A percentile compares a stretch with the other conserved stretches of the same genome.
Conservation (phyloP, 441 rosid species). For the Bocquillonia castaneifolia region DNA sequence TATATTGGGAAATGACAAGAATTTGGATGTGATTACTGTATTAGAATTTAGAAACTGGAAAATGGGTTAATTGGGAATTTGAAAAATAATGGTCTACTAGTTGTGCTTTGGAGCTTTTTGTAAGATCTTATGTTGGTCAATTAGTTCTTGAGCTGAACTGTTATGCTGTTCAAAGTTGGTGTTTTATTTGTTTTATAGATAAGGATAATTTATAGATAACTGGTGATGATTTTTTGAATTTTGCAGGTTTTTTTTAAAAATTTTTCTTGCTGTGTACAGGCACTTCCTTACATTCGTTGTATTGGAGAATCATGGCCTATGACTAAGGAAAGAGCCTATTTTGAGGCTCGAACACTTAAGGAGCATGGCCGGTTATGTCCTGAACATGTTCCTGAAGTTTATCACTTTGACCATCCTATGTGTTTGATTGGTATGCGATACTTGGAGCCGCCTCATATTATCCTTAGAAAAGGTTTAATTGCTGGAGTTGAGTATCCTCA, state of each 20-base stretch:
- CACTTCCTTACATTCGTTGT: conserved; percentile 73
- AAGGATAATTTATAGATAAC: neutral
- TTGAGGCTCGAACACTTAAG: conserved; percentile 56
- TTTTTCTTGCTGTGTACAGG: conserved; percentile 36
- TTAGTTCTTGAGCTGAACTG: neutral
- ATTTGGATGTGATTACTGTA: neutral
- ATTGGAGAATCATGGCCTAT: conserved; percentile 94
- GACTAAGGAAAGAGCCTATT: conserved; percentile 85
- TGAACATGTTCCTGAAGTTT: conserved; percentile 76
- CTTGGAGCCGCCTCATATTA: conserved; percentile 82
- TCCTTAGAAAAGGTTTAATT: conserved; percentile 76
- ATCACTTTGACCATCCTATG: conserved; percentile 82
- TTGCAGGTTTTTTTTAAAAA: neutral
- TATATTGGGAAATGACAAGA: no score
- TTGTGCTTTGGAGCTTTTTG: neutral
- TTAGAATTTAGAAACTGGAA: neutral
- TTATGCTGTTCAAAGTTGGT: neutral
- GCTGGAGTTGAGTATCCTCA: conserved; percentile 70
- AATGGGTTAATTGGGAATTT: neutral
- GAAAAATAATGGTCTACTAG: neutral
- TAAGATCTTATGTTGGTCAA: neutral
- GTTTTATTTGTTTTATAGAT: no score
- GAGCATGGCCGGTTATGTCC: conserved; percentile 63
- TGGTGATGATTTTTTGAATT: neutral
- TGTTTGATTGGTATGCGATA: conserved; percentile 88